Percentiles rank a stretch among this genome's conserved stretches.
Evolutionary conservation across 2,329 filamentous ascomycete species (phyloP).

Genomic region (Chaetomiaceae sp.): DNA sequence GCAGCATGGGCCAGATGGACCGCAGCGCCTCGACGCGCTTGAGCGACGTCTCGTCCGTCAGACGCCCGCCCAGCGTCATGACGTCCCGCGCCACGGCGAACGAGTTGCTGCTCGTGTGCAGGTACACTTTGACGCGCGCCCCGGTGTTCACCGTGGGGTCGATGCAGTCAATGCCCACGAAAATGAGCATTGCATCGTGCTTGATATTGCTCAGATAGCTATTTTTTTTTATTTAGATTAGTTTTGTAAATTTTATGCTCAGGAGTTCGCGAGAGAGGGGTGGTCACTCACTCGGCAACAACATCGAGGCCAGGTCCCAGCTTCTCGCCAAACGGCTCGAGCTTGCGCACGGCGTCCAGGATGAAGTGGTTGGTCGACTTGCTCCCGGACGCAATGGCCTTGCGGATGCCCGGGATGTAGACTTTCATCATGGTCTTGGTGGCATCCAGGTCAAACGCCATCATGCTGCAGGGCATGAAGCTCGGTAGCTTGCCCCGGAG

Average conservation of each 20-base stretch:
- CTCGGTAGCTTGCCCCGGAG: constrained; percentile 1
- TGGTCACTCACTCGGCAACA: neutral
- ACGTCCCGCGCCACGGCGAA: constrained; percentile 3
- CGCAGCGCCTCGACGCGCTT: constrained; percentile 9
- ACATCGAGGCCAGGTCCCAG: neutral
- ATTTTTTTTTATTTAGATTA: neutral
- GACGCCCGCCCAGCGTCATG: constrained; percentile 7
- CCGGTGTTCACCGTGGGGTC: neutral
- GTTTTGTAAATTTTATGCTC: neutral
- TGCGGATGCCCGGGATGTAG: constrained; percentile 8
- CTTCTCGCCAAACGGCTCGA: neutral
- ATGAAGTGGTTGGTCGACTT: constrained; percentile 2
- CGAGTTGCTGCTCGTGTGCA: constrained; percentile 10
- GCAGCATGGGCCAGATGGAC: constrained; percentile 6
- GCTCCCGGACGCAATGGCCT: constrained; percentile 1
- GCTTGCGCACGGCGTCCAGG: neutral
- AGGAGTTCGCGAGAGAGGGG: neutral
- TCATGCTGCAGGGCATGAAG: constrained; percentile 10
- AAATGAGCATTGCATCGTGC: constrained; percentile 5
- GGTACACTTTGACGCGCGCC: constrained; percentile 8
- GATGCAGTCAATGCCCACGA: constrained; percentile 7
- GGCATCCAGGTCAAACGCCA: constrained; percentile 5
- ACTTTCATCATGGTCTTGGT: constrained; percentile 10
- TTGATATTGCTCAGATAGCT: constrained; percentile 4
- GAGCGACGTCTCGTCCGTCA: constrained; percentile 7